A percentile compares a stretch with the other conserved stretches of the same genome.
Evolutionary conservation across 768 basidiomycete genomes (phyloP).

Genomic region (Mycena vitilis): DNA sequence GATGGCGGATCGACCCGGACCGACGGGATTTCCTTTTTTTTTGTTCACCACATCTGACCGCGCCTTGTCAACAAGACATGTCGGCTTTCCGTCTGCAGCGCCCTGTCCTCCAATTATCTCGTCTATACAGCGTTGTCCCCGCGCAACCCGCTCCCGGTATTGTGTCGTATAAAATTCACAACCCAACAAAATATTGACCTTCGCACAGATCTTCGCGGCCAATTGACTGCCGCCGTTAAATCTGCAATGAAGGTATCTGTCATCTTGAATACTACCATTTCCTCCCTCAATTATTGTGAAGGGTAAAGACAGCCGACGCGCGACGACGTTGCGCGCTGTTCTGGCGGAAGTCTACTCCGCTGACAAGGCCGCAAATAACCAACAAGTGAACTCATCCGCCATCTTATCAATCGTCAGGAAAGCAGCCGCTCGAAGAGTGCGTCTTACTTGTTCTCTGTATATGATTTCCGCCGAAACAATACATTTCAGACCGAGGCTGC

Average conservation of each 20-base stretch:
- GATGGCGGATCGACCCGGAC: too few relatives aligned
- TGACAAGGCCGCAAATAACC: conserved; percentile 64
- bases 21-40: too few relatives aligned
- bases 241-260: conserved; percentile 72
- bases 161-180: background rate
- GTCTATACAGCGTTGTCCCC: background rate
- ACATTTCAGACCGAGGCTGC: conserved; percentile 67
- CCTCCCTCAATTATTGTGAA: conserved; percentile 39
- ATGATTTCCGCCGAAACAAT: conserved; percentile 8
- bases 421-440: conserved; percentile 68
- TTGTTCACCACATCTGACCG: too few relatives aligned
- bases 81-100: background rate
- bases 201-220: conserved; percentile 62
- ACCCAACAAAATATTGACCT: background rate
- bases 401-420: conserved; percentile 68
- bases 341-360: conserved; percentile 76
- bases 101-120: conserved; percentile 9
- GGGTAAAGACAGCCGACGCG: conserved; percentile 66
- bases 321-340: conserved; percentile 70
- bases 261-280: background rate
- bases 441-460: conserved; percentile 39
- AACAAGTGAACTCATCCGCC: conserved; percentile 57
- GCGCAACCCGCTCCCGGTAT: conserved; percentile 19
- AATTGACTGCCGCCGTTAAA: conserved; percentile 67
- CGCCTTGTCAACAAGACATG: background rate